These are phyloP conservation scores for Stagonosporopsis cucurbitacearum DNA, from an alignment of 2,329 filamentous ascomycete species.

Conservation along the genomic window DNA sequence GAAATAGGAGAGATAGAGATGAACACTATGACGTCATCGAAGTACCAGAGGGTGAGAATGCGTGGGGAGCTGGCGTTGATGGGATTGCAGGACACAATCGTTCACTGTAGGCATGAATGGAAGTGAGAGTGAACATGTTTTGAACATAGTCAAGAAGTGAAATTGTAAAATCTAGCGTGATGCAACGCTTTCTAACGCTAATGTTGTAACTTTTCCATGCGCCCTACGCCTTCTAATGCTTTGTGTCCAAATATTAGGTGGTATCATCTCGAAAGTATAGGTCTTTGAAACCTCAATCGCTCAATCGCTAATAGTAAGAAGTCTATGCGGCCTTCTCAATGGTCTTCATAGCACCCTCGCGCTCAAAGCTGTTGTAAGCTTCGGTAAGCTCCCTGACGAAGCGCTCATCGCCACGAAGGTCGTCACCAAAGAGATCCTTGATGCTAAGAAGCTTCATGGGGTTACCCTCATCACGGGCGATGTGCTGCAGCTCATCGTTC, in stretches of 20 bases:
- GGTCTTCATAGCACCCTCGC: constrained; percentile 30
- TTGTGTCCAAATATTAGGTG: constrained; percentile 16
- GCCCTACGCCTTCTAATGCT: constrained; percentile 17
- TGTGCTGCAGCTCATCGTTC: constrained; percentile 33
- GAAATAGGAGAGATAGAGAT: constrained; percentile 7
- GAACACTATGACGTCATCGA: constrained; percentile 14
- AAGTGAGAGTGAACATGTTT: neutral
- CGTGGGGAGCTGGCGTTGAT: neutral
- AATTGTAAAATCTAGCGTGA: constrained; percentile 17
- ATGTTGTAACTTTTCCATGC: constrained; percentile 16
- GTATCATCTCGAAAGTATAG: constrained; percentile 16
- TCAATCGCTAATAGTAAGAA: constrained; percentile 17
- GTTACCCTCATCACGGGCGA: constrained; percentile 25
- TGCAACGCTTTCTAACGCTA: constrained; percentile 21
- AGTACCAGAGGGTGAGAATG: neutral
- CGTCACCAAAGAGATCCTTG: constrained; percentile 35
- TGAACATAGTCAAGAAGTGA: constrained; percentile 1
- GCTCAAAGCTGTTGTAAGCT: constrained; percentile 30
- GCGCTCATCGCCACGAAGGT: constrained; percentile 35
- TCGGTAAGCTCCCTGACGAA: constrained; percentile 35
- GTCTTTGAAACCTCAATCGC: constrained; percentile 12
- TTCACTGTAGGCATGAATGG: no score
- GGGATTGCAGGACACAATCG: no score
- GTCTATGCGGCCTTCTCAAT: constrained; percentile 25
- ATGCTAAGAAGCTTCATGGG: constrained; percentile 26